Base-by-base conservation (phyloP, 495 filamentous ascomycete genomes). In the Penicillium atrosanguineum region DNA sequence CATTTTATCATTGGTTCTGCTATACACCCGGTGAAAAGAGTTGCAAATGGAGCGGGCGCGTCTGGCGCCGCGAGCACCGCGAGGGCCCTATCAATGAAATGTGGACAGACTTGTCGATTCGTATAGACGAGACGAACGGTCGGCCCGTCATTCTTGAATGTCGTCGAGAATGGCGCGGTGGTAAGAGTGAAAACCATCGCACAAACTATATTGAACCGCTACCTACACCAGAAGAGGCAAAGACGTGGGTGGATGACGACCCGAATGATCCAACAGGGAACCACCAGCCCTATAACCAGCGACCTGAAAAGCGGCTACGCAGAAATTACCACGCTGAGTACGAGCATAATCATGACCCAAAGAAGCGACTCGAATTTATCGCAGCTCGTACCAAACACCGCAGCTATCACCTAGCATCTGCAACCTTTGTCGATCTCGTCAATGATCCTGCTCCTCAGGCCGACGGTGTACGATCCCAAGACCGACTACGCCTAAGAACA, bases 41-140 rank as follows among this genome's bases (percentile, higher is more conserved):
- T 21, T 53, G 47, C n/a, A 53, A 56, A 23, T 60, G 59, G 62
- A 48, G 50, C 16, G 64, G 70, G 20, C 65, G 68, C 7, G 75
- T 86, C 40, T 92, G 84, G 82, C 74, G 89, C 28, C 80, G 89
- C 41, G 71, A 85, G 48, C 85, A 90, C 53, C 69, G 67, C 9
- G 89, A 91, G 60, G 89, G 89, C 0, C 85, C 87, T 3, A 85
- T 92, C 50, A 86, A 91, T 57, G 87, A 92, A 60, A 78, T 85
- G 16, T 92, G 87, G 87, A 85, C 82, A 0, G 82, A 85, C 50
- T 70, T 92, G 6, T 80, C 78, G 2, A 69, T 91, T 1, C 78
- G 84, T 20, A 74, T 71, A 42, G 85, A 91, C 50, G 86, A 92
- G 56, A 57, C 63, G 9, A 84, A 81, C 1, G 79, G 81, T 0